phyloP scores from a whole-genome alignment of 2,329 filamentous ascomycete genomes.

The Cylindrodendrum hubeiense region DNA sequence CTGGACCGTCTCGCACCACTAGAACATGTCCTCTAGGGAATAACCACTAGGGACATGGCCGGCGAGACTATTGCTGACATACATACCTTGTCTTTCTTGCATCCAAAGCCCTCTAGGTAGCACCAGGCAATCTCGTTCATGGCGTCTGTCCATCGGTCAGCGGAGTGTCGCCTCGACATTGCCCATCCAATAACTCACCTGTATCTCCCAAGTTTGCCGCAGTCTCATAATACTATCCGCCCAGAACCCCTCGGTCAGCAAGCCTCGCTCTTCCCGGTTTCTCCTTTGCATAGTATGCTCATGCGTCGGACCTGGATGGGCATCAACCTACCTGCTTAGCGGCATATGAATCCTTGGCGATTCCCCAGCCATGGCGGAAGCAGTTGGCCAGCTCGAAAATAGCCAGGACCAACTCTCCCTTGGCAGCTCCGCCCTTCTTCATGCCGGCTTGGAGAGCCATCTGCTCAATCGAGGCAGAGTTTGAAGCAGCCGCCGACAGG shows the following conservation, averaged over 20 bases:
- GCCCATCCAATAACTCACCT: conserved; percentile 58
- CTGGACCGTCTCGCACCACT: conserved; percentile 14
- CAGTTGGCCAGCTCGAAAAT: conserved; percentile 96
- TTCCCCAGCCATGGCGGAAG: conserved; percentile 96
- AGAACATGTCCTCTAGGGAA: conserved; percentile 6
- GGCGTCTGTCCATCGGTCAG: conserved; percentile 71
- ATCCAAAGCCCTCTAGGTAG: conserved; percentile 95
- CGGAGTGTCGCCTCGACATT: conserved; percentile 14
- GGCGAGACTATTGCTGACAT: conserved; percentile 21
- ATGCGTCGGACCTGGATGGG: conserved; percentile 6
- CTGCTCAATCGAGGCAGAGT: conserved; percentile 88
- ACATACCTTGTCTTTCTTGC: conserved; percentile 98
- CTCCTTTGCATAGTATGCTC: neutral
- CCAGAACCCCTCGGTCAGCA: conserved; percentile 45
- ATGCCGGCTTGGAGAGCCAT: conserved; percentile 87
- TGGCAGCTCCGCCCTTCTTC: conserved; percentile 93
- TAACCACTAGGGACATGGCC: conserved; percentile 6
- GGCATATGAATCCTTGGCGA: conserved; percentile 85
- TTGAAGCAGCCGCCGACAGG: conserved; percentile 88
- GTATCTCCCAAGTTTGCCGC: conserved; percentile 96
- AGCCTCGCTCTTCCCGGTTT: neutral
- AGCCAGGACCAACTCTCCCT: conserved; percentile 94
- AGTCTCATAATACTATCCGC: conserved; percentile 89
- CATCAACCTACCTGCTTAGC: conserved; percentile 72
- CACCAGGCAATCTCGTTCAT: conserved; percentile 99